Evolutionary conservation across 192 early-diverging fungal genomes (phyloP).

Genomic region (Geranomyces variabilis): DNA sequence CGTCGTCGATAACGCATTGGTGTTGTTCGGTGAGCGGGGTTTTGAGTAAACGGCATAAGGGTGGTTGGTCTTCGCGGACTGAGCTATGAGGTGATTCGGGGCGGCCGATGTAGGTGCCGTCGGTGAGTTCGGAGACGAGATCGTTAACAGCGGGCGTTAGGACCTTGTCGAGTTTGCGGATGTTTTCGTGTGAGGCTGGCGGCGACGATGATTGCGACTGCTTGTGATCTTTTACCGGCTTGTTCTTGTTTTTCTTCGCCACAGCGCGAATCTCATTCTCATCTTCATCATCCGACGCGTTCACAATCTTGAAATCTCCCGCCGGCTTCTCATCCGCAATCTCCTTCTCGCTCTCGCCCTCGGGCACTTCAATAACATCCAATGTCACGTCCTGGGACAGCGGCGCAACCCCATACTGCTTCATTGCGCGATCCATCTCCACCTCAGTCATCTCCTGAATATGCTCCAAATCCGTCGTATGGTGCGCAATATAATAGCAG

Average conservation of each 20-base stretch:
- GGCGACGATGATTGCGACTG: no score
- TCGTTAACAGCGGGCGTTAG: neutral
- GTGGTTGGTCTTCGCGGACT: neutral
- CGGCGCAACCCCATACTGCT: conserved; percentile 12
- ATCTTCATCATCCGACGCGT: conserved; percentile 12
- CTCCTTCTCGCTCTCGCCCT: neutral
- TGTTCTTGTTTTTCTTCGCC: no score
- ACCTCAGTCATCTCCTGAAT: neutral
- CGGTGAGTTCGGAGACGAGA: neutral
- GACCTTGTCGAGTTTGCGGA: neutral
- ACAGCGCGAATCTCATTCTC: neutral
- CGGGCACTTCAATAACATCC: neutral
- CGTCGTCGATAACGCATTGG: neutral
- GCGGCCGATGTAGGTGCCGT: conserved; percentile 5
- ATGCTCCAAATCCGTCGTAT: neutral
- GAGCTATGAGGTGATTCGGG: conserved; percentile 13
- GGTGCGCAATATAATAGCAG: conserved; percentile 12
- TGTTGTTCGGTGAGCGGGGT: neutral
- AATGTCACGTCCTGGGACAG: neutral
- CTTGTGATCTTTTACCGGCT: no score
- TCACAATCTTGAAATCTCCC: neutral
- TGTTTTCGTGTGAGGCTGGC: neutral
- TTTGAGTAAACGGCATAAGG: conserved; percentile 3
- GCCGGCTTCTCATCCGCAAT: neutral
- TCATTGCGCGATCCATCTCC: neutral